Evolutionary conservation across 1,139 yeast species (phyloP).

Genomic region (Scheffersomyces parashehatae): DNA sequence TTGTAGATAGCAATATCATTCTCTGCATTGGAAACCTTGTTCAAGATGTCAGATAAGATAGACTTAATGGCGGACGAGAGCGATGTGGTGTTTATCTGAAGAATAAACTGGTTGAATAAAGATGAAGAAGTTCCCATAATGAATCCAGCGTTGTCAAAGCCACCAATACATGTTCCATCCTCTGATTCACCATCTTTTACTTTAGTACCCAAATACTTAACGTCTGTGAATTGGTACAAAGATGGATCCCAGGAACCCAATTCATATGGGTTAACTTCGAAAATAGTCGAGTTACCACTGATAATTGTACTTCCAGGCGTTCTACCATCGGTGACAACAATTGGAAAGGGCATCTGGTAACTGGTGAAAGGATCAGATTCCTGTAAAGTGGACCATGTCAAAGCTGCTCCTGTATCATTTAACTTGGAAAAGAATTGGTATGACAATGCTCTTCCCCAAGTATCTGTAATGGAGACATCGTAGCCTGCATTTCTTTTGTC

Average conservation of each 20-base stretch:
- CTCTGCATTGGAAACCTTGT: constrained; percentile 14
- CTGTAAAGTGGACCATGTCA: constrained; percentile 66
- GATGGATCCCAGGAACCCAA: constrained; percentile 90
- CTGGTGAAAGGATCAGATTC: constrained; percentile 52
- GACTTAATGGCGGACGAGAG: constrained; percentile 16
- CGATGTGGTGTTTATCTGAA: constrained; percentile 24
- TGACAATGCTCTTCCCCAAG: constrained; percentile 88
- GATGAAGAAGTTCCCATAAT: constrained; percentile 49
- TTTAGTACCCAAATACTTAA: constrained; percentile 74
- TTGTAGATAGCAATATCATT: constrained; percentile 23
- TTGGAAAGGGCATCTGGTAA: constrained; percentile 80
- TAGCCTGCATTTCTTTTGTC: constrained; percentile 76
- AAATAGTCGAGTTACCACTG: constrained; percentile 67
- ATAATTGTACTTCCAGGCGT: constrained; percentile 62
- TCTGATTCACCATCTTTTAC: constrained; percentile 56
- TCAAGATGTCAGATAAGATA: constrained; percentile 15
- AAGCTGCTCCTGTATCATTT: constrained; percentile 58
- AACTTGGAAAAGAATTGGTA: constrained; percentile 68
- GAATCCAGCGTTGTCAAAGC: constrained; percentile 47
- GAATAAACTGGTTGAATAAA: constrained; percentile 32
- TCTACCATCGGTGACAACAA: constrained; percentile 77
- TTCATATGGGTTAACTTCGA: constrained; percentile 82
- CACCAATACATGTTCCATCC: constrained; percentile 28
- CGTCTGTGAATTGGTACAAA: constrained; percentile 63
- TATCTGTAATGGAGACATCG: constrained; percentile 77